Conservation (phyloP, 192 early-diverging fungal species). For the Coemansia sp. region DNA sequence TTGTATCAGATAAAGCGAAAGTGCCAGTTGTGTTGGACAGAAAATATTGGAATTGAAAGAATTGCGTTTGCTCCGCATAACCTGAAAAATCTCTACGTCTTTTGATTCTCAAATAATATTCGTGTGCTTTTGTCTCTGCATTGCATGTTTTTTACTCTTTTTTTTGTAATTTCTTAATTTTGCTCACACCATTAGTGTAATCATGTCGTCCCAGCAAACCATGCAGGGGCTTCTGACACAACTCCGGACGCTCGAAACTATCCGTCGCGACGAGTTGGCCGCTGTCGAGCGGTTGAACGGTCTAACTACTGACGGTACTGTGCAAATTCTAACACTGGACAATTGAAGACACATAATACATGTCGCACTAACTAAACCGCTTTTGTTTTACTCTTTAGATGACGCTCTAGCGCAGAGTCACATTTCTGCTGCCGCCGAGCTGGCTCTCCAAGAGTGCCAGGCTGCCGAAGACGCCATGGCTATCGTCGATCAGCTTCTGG, state of each 20-base stretch:
- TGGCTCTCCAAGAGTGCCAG: slow-evolving; percentile 27
- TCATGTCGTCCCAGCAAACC: neutral
- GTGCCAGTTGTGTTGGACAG: no score
- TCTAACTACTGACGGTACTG: neutral
- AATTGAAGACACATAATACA: no score
- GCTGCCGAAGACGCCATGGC: slow-evolving; percentile 25
- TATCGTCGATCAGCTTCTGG: slow-evolving; percentile 20
- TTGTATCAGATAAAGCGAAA: neutral
- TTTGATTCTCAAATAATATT: neutral
- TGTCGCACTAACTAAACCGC: no score
- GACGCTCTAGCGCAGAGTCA: neutral
- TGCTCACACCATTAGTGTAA: neutral
- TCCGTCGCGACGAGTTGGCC: neutral
- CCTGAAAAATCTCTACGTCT: neutral
- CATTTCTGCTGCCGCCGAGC: neutral
- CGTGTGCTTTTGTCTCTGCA: neutral
- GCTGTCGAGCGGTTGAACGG: neutral
- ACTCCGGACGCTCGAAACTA: slow-evolving; percentile 1
- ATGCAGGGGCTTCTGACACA: slow-evolving; percentile 5
- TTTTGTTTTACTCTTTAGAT: neutral
- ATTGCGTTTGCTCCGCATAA: no score
- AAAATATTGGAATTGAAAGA: neutral
- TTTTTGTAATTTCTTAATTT: neutral
- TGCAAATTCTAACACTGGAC: no score
- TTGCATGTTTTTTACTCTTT: neutral